Percentiles rank a stretch among this genome's conserved stretches.
Evolutionary conservation across 2,329 filamentous ascomycete genomes (phyloP).

Genomic region (Helotiales sp.): DNA sequence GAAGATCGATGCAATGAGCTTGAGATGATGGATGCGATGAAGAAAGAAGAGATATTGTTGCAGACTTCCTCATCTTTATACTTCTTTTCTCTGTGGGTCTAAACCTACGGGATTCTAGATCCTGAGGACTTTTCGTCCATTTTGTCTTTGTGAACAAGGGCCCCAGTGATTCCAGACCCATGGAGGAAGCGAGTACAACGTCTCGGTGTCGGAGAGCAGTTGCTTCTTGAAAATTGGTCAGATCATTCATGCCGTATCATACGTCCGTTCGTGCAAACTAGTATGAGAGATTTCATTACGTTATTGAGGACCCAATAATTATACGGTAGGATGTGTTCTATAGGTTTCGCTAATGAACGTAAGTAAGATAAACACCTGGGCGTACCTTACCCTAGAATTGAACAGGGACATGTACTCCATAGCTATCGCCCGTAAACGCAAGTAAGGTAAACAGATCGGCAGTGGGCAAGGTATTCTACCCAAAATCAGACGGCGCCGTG

Average conservation of each 20-base stretch:
- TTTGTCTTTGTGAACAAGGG: background rate
- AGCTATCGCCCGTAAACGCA: background rate
- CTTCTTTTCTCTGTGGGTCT: background rate
- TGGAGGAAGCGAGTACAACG: background rate
- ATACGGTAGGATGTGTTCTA: background rate
- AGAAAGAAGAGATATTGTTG: background rate
- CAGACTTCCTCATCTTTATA: background rate
- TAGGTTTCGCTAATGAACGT: background rate
- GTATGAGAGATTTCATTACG: background rate
- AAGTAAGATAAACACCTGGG: background rate
- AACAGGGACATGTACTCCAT: background rate
- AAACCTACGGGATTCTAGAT: background rate
- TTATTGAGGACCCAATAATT: background rate
- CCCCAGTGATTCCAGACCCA: background rate
- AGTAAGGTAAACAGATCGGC: background rate
- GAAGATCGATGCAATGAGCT: slow-evolving; percentile 3
- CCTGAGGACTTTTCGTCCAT: background rate
- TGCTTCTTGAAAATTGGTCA: background rate
- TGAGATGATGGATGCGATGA: background rate
- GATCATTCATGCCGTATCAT: background rate
- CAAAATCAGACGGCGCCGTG: too few relatives aligned
- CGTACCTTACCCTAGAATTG: background rate
- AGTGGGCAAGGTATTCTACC: too few relatives aligned
- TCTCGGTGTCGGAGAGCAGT: background rate
- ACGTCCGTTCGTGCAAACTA: background rate